These are phyloP conservation scores for Hsuehochloa calcarea DNA, from an alignment of 176 grass and related monocot genomes.

Conservation along the genomic window DNA sequence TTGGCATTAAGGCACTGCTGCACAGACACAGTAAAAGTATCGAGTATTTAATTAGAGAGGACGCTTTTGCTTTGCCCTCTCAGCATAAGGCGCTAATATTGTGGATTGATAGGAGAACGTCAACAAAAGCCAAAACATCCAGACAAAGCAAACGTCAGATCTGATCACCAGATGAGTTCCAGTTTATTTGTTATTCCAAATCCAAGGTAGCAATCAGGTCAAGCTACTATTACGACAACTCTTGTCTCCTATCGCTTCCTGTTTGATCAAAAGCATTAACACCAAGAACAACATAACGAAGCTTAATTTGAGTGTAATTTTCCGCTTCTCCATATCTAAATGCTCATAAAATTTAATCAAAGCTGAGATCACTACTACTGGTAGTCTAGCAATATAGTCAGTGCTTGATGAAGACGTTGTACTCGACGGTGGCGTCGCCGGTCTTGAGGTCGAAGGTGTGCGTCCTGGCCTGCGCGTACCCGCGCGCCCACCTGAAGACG, in stretches of 20 bases:
- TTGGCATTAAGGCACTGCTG: too few species aligned
- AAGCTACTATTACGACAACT: not conserved
- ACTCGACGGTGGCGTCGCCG: slow-evolving; percentile 65
- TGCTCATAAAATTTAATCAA: not conserved
- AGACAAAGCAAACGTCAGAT: too few species aligned
- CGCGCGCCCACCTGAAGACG: slow-evolving; percentile 41
- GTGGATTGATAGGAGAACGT: too few species aligned
- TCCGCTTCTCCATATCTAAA: not conserved
- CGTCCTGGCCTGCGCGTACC: slow-evolving; percentile 53
- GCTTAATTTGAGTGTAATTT: not conserved
- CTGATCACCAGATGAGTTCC: not conserved
- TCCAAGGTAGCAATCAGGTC: not conserved
- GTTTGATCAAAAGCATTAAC: not conserved
- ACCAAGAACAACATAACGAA: not conserved
- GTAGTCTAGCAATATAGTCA: not conserved
- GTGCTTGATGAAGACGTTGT: slow-evolving; percentile 55
- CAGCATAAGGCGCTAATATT: too few species aligned
- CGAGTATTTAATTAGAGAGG: too few species aligned
- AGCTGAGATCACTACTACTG: not conserved
- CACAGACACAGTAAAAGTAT: too few species aligned
- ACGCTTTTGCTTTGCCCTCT: too few species aligned
- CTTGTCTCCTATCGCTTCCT: not conserved
- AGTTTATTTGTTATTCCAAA: not conserved
- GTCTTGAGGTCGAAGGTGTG: slow-evolving; percentile 18
- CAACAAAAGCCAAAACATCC: too few species aligned